These are phyloP conservation scores for Zangia roseola DNA, from an alignment of 768 basidiomycete genomes.

Conservation along the genomic window DNA sequence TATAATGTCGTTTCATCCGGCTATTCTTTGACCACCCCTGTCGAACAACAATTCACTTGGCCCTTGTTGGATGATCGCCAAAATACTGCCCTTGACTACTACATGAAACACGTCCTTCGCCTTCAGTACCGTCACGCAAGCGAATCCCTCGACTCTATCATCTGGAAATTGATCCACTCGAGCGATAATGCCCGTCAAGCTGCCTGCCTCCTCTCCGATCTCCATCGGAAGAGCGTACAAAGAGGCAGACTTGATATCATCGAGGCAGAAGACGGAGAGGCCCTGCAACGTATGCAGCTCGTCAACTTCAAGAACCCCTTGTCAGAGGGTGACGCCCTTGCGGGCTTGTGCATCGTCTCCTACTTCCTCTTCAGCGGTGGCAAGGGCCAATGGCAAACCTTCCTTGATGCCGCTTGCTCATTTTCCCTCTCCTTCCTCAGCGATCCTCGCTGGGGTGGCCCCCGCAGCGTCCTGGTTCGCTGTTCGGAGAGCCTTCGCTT, in stretches of 20 bases:
- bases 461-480: slow-evolving; percentile 43
- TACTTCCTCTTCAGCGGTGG: slow-evolving; percentile 79
- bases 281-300: slow-evolving; percentile 25
- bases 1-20: slow-evolving; percentile 22
- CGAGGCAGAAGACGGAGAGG: slow-evolving; percentile 26
- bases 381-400: slow-evolving; percentile 63
- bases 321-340: slow-evolving; percentile 72
- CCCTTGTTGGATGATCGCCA: slow-evolving; percentile 17
- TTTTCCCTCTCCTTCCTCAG: slow-evolving; percentile 54
- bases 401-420: slow-evolving; percentile 57
- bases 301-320: slow-evolving; percentile 19
- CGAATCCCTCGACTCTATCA: slow-evolving; percentile 41
- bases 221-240: slow-evolving; percentile 43
- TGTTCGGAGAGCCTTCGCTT: slow-evolving; percentile 58
- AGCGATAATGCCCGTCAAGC: slow-evolving; percentile 53
- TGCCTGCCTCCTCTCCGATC: slow-evolving; percentile 59
- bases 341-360: slow-evolving; percentile 73
- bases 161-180: slow-evolving; percentile 49
- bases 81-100: slow-evolving; percentile 36
- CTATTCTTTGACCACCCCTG: slow-evolving; percentile 9
- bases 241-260: slow-evolving; percentile 17
- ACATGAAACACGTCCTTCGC: slow-evolving; percentile 60
- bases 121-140: slow-evolving; percentile 73
- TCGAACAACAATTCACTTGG: slow-evolving; percentile 13
- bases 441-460: slow-evolving; percentile 35